Conservation (phyloP, 805 yeast genomes). For the Saturnispora hagleri region DNA sequence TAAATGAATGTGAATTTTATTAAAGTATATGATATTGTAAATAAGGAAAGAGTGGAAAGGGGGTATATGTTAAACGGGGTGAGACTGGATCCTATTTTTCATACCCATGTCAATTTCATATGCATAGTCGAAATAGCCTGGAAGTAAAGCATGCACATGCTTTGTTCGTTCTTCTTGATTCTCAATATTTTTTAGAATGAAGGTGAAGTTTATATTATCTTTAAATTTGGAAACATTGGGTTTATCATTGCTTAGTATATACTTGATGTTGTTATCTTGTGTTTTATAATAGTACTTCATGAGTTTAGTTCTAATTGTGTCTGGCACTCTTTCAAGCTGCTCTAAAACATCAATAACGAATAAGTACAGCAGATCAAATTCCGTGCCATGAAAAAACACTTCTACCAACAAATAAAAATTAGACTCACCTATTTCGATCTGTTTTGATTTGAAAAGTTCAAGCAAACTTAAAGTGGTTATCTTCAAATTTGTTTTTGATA, state of each 20-base stretch:
- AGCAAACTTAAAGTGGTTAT: constrained; percentile 13
- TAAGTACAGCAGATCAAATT: constrained; percentile 19
- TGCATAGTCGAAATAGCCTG: constrained; percentile 12
- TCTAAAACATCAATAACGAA: constrained; percentile 11
- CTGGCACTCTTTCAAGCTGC: constrained; percentile 6
- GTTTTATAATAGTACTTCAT: constrained; percentile 7
- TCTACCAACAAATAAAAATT: constrained; percentile 15
- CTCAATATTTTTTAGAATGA: constrained; percentile 10
- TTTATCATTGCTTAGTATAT: constrained; percentile 6
- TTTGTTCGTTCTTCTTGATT: constrained; percentile 12
- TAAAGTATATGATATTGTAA: neutral
- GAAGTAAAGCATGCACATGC: constrained; percentile 5
- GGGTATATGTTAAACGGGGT: neutral
- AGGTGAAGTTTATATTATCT: constrained; percentile 10
- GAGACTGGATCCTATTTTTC: neutral
- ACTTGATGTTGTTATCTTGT: constrained; percentile 11
- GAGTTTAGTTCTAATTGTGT: constrained; percentile 5
- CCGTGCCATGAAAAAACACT: constrained; percentile 20
- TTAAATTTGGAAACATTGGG: constrained; percentile 3
- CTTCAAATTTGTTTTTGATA: constrained; percentile 16
- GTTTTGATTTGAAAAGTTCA: constrained; percentile 6
- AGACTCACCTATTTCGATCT: constrained; percentile 8
- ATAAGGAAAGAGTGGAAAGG: too few relatives aligned
- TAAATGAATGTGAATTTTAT: neutral
- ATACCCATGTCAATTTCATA: constrained; percentile 10